Evolutionary conservation across 1,139 yeast species (phyloP).

Genomic region (Diutina siamensis): DNA sequence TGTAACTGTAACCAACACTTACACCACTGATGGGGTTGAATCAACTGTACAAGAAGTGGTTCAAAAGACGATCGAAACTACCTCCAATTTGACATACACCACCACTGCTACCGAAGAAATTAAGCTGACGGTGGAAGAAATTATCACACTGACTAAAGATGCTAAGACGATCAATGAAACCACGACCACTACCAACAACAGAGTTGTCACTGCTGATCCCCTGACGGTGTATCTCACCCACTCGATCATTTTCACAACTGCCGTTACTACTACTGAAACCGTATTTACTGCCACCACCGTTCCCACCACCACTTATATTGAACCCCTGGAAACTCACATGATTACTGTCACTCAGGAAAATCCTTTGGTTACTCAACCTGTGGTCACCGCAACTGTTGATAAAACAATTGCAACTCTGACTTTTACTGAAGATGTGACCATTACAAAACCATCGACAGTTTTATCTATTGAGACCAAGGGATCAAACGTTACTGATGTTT

Average conservation of each 20-base stretch:
- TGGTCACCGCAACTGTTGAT: slow-evolving; percentile 11
- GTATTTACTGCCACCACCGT: slow-evolving; percentile 15
- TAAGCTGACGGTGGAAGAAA: neutral
- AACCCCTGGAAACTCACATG: slow-evolving; percentile 13
- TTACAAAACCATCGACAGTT: neutral
- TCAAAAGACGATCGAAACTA: neutral
- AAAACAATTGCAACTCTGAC: slow-evolving; percentile 8
- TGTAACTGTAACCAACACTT: neutral
- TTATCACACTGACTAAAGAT: neutral
- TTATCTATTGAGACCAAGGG: neutral
- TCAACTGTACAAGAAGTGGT: neutral
- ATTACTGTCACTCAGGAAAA: slow-evolving; percentile 15
- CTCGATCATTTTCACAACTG: slow-evolving; percentile 7
- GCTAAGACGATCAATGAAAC: neutral
- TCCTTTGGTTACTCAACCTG: slow-evolving; percentile 19
- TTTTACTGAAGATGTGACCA: slow-evolving; percentile 1
- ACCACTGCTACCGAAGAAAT: neutral
- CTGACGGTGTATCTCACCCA: neutral
- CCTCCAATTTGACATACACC: neutral
- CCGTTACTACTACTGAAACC: slow-evolving; percentile 12
- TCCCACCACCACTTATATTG: slow-evolving; percentile 14
- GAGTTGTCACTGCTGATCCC: neutral
- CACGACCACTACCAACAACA: neutral
- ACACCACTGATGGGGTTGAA: slow-evolving; percentile 2
- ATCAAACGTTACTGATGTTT: slow-evolving; percentile 13